Evolutionary conservation across 2,329 filamentous ascomycete species (phyloP).

Genomic region (Venturiaceae sp.): DNA sequence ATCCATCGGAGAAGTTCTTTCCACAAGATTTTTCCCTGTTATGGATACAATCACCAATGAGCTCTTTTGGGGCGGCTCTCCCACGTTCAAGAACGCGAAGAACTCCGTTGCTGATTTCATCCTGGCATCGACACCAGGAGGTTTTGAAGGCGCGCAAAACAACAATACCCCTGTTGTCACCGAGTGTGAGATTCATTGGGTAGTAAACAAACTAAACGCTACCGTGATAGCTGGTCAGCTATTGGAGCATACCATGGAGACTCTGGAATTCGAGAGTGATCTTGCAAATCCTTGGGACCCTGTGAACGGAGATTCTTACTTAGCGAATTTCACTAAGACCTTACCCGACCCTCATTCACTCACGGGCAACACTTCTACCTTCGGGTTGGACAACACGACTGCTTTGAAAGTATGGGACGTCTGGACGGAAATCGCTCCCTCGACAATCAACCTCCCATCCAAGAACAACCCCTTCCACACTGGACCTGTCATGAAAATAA

Average conservation of each 20-base stretch:
- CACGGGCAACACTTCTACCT: neutral
- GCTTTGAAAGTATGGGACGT: neutral
- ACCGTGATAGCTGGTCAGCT: neutral
- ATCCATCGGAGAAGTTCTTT: neutral
- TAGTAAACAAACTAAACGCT: constrained; percentile 2
- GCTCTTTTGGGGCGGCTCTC: constrained; percentile 3
- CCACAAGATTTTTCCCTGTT: neutral
- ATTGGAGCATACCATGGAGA: neutral
- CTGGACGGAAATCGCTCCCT: neutral
- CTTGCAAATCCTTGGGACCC: neutral
- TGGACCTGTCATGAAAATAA: too few relatives aligned
- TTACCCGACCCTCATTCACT: neutral
- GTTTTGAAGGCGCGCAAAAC: neutral
- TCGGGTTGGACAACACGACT: neutral
- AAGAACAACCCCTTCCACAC: neutral
- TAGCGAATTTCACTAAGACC: neutral
- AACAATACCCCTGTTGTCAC: constrained; percentile 4
- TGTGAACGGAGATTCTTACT: neutral
- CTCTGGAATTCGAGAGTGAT: neutral
- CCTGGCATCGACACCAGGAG: neutral
- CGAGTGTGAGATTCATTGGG: constrained; percentile 9
- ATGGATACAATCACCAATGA: neutral
- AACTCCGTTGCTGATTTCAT: constrained; percentile 6
- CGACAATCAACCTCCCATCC: neutral
- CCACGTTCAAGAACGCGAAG: constrained; percentile 1